Base-by-base conservation (phyloP, 2,329 filamentous ascomycete genomes). In the Ophiostoma sp. region DNA sequence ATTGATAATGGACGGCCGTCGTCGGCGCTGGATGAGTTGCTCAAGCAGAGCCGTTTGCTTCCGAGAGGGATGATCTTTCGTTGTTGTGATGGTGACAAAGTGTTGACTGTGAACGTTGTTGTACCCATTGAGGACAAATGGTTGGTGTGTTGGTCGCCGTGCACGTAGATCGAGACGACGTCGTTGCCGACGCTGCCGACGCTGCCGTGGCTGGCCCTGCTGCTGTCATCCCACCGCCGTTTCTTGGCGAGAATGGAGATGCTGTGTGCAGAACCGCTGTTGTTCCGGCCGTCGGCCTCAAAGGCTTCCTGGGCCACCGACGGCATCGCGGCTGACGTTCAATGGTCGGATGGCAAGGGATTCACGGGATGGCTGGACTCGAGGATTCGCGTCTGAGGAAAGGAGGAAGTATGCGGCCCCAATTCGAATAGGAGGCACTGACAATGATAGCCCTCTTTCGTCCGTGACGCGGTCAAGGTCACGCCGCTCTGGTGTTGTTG, bases 141-240 rank as follows among this genome's bases (percentile, higher is more conserved):
- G 42, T 12, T 15, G 33, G n/a, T 31, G 17, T 25, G 25, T 25
- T 66, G 68, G 12, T 73, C 22, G 45, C 36, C 70, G 70, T 72
- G 71, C 36, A 72, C 50, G 33, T 61, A 52, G 3, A 72, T 59
- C 50, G 64, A 28, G 25, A 74, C 31, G 25, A 69, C 70, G 9
- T 70, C 66, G 73, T 25, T 50, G 2, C 31, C 28, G 19, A n/a
- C 25, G 36, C 19, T 61, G 64, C 19, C 57, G 15, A 25, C 36
- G 25, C 12, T 45, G 55, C 39, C 57, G 25, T 4, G 25, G 61
- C 76, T 73, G 61, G 9, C 33, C 63, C 64, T 52, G 31, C 59
- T 36, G 4, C 25, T 52, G 55, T 82, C 81, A 31, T 82, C 82
- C 74, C 82, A 80, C 72, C 81, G 79, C 74, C 83, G 80, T 78